These are phyloP conservation scores for Eremothecium gossypii DNA, from an alignment of 1,139 yeast species.

Conservation along the genomic window DNA sequence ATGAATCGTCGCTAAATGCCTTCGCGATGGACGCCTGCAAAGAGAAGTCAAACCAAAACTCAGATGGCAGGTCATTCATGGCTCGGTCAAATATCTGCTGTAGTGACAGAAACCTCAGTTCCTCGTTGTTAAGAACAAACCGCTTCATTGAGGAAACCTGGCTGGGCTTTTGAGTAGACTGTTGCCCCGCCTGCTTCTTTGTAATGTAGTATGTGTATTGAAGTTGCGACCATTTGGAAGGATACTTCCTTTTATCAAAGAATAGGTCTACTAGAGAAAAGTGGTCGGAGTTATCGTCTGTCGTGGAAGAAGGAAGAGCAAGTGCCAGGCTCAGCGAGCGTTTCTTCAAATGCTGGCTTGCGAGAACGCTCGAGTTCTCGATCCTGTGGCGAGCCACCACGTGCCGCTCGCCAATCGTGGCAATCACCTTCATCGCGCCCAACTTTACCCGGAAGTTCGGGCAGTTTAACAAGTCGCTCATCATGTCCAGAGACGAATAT, in stretches of 20 bases:
- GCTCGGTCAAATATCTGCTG: constrained; percentile 63
- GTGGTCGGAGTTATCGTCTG: constrained; percentile 36
- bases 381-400: constrained; percentile 37
- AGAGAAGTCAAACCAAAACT: constrained; percentile 55
- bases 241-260: constrained; percentile 39
- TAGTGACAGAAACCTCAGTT: constrained; percentile 41
- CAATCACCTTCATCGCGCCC: constrained; percentile 55
- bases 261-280: constrained; percentile 47
- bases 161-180: constrained; percentile 3
- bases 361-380: constrained; percentile 37
- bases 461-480: constrained; percentile 51
- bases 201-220: constrained; percentile 39
- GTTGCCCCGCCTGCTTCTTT: constrained; percentile 7
- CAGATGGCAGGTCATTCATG: constrained; percentile 47
- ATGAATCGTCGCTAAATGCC: constrained; percentile 53
- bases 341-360: constrained; percentile 30
- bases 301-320: constrained; percentile 42
- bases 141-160: constrained; percentile 20
- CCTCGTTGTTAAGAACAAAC: constrained; percentile 40
- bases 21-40: constrained; percentile 59
- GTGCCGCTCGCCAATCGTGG: constrained; percentile 51
- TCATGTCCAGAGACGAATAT: constrained; percentile 57
- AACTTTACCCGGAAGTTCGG: constrained; percentile 53
- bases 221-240: constrained; percentile 50
- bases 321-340: constrained; percentile 45